Evolutionary conservation across 768 basidiomycete genomes (phyloP), one percentile per base, ranked within the genome.

Genomic region (Pilatotrama ljubarskyi): DNA sequence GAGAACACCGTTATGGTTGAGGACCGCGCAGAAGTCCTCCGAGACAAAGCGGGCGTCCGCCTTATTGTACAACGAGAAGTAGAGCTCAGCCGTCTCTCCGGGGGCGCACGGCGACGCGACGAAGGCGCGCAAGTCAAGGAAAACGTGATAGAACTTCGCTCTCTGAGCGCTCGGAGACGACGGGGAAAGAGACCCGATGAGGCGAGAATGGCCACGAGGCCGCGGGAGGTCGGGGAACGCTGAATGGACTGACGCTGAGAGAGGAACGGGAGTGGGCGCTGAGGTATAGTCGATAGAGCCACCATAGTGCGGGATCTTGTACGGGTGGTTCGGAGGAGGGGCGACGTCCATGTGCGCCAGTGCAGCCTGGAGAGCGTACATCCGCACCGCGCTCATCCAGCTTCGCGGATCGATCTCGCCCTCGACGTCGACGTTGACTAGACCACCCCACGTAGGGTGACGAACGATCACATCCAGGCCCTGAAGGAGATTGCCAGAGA

Each of bases 381-480:
- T 95, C 57, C 91, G 82, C 62, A 93, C 82, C 10, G 92, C 91
- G 69, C 90, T 93, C 62, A 93, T 83, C 93, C 91, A 94, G 70
- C 87, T 93, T 49, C 89, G 81, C 17, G 82, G 76, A 70, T 95
- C 91, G 38, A 87, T 78, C 55, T 91, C 90, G 50, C 89, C 89
- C 66, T 94, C 91, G 17, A 90, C 85, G 66, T 96, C 94, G n/a
- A 94, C 90, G 2, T 88, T 88, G 35, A 95, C 91, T 22, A 98
- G 80, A 4, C 86, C 88, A 26, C 96, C 96, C 82, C 90, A 93
- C 2, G 84, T 86, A 26, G 95, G 91, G 77, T 98, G 94, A 20
- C 96, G 83, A n/a, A 98, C 95, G 66, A 98, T 95, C 61, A 98
- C 86, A 68, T 98, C 96, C 47, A 98, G 75, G 7, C 90, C 91